These are phyloP conservation scores for Verruconis gallopava DNA, from an alignment of 2,329 filamentous ascomycete species.

Conservation along the genomic window DNA sequence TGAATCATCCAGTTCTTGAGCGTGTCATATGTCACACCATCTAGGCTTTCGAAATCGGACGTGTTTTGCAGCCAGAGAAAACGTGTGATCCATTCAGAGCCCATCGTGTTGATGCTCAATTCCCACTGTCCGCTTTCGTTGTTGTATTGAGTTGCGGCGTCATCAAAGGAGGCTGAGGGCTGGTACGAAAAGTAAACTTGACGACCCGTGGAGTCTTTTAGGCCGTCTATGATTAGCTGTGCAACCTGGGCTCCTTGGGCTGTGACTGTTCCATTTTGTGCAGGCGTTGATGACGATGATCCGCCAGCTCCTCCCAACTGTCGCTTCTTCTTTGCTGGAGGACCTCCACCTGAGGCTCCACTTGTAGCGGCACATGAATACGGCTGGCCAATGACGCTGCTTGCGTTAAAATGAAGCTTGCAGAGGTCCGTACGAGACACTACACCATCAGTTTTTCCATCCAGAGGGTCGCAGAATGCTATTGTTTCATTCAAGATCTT, in stretches of 20 bases:
- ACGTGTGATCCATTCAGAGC: constrained; percentile 31
- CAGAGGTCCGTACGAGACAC: constrained; percentile 37
- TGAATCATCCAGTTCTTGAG: constrained; percentile 41
- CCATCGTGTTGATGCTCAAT: constrained; percentile 21
- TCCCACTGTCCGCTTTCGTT: constrained; percentile 20
- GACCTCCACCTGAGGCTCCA: constrained; percentile 12
- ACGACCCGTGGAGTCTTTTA: constrained; percentile 27
- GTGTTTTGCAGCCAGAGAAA: constrained; percentile 29
- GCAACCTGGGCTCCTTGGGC: constrained; percentile 19
- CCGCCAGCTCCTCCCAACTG: background rate
- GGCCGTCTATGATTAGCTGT: constrained; percentile 21
- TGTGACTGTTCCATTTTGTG: constrained; percentile 22
- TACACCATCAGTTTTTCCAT: constrained; percentile 42
- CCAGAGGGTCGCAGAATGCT: constrained; percentile 40
- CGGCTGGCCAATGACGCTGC: constrained; percentile 31
- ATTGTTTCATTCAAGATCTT: constrained; percentile 44
- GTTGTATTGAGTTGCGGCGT: constrained; percentile 25
- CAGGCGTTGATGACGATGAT: too few relatives aligned
- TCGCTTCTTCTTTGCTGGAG: too few relatives aligned
- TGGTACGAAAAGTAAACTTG: constrained; percentile 31
- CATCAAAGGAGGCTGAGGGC: constrained; percentile 19
- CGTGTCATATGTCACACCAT: constrained; percentile 43
- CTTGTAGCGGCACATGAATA: constrained; percentile 30
- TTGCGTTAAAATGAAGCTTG: constrained; percentile 34
- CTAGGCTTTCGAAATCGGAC: constrained; percentile 30